Evolutionary conservation across 352 stramenopile species (phyloP), one percentile per base, ranked within the genome.

Genomic region (Globisporangium nunn): DNA sequence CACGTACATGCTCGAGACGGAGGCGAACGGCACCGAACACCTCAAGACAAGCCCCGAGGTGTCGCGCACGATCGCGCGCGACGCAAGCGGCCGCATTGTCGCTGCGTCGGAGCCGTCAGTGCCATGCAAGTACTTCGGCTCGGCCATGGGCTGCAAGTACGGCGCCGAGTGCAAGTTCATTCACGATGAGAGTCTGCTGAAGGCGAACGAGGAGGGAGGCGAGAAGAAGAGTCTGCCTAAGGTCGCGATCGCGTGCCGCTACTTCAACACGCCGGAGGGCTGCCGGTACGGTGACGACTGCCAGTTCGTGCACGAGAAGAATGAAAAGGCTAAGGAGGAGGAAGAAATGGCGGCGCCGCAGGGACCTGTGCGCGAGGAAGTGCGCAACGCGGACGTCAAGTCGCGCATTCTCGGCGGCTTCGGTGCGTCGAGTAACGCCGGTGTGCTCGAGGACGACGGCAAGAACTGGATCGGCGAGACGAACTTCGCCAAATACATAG

Each of bases 371-470:
- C 62, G 68, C 6, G 77, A 84, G 0, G 67, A 73, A 28, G 84
- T 92, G 50, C 78, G 78, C 45, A 86, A 88, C 52, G 80, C 82
- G 45, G 78, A 92, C 37, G 80, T 91, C 58, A 92, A 95, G 66
- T 93, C 83, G 41, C 85, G 85, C 39, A 95, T 95, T 70, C 86
- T 95, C 50, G 82, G 85, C 40, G 74, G 81, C 37, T 88, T 90
- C 63, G 80, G 68, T n/a, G 71, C 79, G 11, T 87, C 78, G 11
- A 92, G 74, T 62, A 93, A 91, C 57, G 80, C 71, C 31, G 83
- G 83, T 47, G 83, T 75, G 12, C 59, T 71, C 23, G 85, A 93
- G 5, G 85, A 95, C 51, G 85, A 95, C 48, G 85, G 85, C 48
- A 93, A 93, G 67, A 92, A 92, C 70, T 95, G 85, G 85, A 91